Base-by-base conservation (phyloP, 2,329 filamentous ascomycete species). In the Macrophomina phaseolina region DNA sequence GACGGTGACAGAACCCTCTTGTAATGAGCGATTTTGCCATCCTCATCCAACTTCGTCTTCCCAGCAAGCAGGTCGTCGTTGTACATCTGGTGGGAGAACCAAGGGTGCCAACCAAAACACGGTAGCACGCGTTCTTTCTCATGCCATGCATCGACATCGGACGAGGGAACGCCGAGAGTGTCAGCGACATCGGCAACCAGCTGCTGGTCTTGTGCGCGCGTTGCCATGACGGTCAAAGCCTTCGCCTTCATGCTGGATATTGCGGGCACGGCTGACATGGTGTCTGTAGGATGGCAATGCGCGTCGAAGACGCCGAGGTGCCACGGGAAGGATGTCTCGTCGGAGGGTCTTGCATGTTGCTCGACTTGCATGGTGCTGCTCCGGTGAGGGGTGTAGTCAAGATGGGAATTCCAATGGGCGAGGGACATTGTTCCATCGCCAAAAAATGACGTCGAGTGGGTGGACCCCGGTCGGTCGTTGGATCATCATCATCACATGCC, bases 101-200 rank as follows among this genome's bases (percentile, higher is more conserved):
- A 95, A 0, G 92, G 92, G 75, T 95, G 92, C 91, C 91, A 94
- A 23, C 92, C 92, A 78, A 94, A 94, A n/a, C 89, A 88, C 0
- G 92, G 90, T 3, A 94, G 72, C 32, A 90, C 77, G 67, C 81
- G 82, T 68, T 81, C 79, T 51, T 79, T 70, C 60, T 73, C 68
- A 23, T 72, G 65, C 68, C 74, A 76, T 18, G 71, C 46, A 14
- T 77, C 73, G 34, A 67, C 28, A 12, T 51, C 40, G 0, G 69
- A 23, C 1, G 73, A 73, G 38, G 71, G 76, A 56, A 90, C 74
- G 42, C 86, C 85, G 71, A 88, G 83, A 14, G 81, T 73, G 4
- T 82, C 80, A 36, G 90, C 89, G 34, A 90, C 83, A 46, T 85
- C 77, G 45, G 85, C 83, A 16, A 94, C 91, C 42, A 94, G 87